phyloP scores from a whole-genome alignment of 495 filamentous ascomycete genomes.

The Staphylotrichum longicolle region DNA sequence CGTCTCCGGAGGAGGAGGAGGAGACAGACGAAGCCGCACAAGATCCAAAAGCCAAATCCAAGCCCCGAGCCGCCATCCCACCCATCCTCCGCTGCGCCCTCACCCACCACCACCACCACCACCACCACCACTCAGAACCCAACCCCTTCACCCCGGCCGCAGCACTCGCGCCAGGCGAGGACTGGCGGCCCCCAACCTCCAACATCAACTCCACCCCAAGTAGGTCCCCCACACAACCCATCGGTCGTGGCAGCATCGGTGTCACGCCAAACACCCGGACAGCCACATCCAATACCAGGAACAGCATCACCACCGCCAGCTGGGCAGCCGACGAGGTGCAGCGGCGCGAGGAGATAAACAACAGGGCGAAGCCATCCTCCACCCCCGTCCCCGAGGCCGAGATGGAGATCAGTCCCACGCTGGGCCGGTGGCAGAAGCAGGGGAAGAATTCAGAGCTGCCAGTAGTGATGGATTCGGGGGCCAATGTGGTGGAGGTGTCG shows the following conservation, averaged over 20 bases:
- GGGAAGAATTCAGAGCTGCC: too few relatives aligned
- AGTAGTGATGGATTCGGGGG: conserved; percentile 7
- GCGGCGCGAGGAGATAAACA: background rate
- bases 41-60: background rate
- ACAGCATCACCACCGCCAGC: background rate
- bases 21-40: background rate
- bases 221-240: too few relatives aligned
- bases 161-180: conserved; percentile 11
- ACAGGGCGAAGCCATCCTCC: background rate
- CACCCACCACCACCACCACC: background rate
- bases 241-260: too few relatives aligned
- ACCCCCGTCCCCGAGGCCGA: conserved; percentile 17
- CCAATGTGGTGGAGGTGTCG: conserved; percentile 18
- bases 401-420: conserved; percentile 32
- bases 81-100: background rate
- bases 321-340: background rate
- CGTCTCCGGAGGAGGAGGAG: background rate
- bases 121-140: background rate
- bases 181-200: conserved; percentile 9
- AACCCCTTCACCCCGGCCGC: conserved; percentile 12
- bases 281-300: too few relatives aligned
- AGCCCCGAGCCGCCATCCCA: background rate
- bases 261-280: too few relatives aligned
- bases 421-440: conserved; percentile 24
- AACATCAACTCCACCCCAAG: background rate